Evolutionary conservation across 441 rosid genomes (phyloP), one percentile per base, ranked within the genome.

Genomic region (Brassica hybrid): DNA sequence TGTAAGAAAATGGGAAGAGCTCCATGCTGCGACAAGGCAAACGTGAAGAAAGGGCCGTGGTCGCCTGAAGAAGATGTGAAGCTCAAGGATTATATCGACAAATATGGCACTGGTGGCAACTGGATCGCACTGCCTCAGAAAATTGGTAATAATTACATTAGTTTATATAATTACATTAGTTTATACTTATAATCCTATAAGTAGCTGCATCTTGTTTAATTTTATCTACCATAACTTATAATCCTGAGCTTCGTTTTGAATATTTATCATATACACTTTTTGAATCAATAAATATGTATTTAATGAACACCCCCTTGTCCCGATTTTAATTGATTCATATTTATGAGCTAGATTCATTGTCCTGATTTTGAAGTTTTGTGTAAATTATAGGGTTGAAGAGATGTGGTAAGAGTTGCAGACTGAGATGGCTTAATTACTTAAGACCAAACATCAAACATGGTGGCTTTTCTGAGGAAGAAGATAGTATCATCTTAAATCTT

Each of bases 91-190:
- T 91, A 89, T 61, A 94, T 94, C 69, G 96, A 94, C 62, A 82
- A 84, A 62, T 74, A 81, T 75, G 99, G 99, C 32, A 94, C 99
- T 61, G 98, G 98, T 30, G 93, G 93, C 79, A 94, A 94, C 79
- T 94, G 99, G 97, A 94, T 94, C 81, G 98, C 99, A 38, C 98
- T 94, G 71, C 98, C 99, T 81, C 99, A 95, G 73, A 95, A 95
- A 81, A 87, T 93, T 72, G 99, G 99, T 95, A 91, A 8, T 23
- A 30, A 19, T 14, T 17, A 16, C 56, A 38, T 12, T n/a, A n/a
- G n/a, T n/a, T n/a, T n/a, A n/a, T n/a, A n/a, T n/a, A n/a, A n/a
- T n/a, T n/a, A n/a, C n/a, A n/a, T n/a, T 67, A 62, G n/a, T 27
- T 27, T 67, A 2, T 5, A 79, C 18, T 52, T 18, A 21, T 36